Evolutionary conservation across 306 rosid genomes (phyloP), one percentile per base, ranked within the genome.

Genomic region (Lathyrus aphaca): DNA sequence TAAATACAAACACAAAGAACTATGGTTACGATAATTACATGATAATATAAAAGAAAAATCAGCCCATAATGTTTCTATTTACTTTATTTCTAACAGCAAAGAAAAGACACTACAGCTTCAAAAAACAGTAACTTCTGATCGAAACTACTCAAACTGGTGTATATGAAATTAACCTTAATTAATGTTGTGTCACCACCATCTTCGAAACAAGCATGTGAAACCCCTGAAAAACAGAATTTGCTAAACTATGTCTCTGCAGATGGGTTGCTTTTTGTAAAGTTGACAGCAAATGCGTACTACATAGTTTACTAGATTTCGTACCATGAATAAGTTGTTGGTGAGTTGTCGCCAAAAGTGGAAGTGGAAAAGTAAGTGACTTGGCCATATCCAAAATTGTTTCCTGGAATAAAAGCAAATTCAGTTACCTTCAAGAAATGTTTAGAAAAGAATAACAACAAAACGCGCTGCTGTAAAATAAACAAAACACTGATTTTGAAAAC

Each of bases 261-360:
- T 69, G 39, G 75, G 62, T 71, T 32, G 17, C 45, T 75, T 74
- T 80, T 68, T 5, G 35, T 61, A 60, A 49, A 80, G 74, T 42
- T 40, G 61, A 75, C 67, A 66, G 44, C 12, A 56, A 51, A 68
- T 12, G 59, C 79, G 51, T 64, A 59, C 56, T 62, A 50, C 74
- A 17, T 57, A 58, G 54, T 68, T 45, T 66, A 55, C 66, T 64
- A 40, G 72, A 18, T 16, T 63, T 53, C 50, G 40, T 88, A 93
- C 98, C 98, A 60, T 83, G 89, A 70, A 88, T 73, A 77, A 90
- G 87, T 78, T 90, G 98, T 66, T 90, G 98, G 86, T 85, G 86
- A 71, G 90, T 75, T 75, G 83, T 76, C 67, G 98, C 93, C 86
- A 90, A 77, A 63, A 93, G 93, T 16, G 87, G 98, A 75, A 88